A percentile compares a stretch with the other conserved stretches of the same genome.
phyloP scores from a whole-genome alignment of 345 rosid genomes.

The Ricinus communis region DNA sequence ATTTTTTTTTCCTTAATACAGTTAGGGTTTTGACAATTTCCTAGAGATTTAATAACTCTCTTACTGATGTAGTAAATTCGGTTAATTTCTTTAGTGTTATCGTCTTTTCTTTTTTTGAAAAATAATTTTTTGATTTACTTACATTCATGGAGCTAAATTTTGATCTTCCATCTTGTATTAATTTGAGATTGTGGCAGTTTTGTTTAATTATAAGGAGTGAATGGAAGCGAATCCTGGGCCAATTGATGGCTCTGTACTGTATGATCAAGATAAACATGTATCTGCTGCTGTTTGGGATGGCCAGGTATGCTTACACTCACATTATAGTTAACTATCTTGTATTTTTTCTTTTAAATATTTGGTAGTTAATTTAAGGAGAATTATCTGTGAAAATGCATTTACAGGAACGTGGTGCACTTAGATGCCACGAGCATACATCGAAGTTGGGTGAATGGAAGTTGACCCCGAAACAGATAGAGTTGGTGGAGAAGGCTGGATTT shows the following conservation, averaged over 20 bases:
- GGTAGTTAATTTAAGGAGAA: not conserved
- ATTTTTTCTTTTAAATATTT: not conserved
- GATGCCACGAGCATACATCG: constrained; percentile 97
- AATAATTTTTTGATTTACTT: too few relatives aligned
- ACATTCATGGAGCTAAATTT: constrained; percentile 2
- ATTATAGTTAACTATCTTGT: too few relatives aligned
- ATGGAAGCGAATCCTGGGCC: constrained; percentile 85
- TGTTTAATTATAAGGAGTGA: not conserved
- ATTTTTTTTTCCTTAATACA: too few relatives aligned
- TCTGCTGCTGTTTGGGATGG: constrained; percentile 39
- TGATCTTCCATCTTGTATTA: too few relatives aligned
- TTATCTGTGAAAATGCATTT: not conserved
- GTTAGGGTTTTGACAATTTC: too few relatives aligned
- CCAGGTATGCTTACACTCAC: constrained; percentile 20
- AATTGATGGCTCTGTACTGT: constrained; percentile 43
- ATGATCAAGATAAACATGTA: constrained; percentile 34
- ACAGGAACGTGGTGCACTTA: constrained; percentile 94
- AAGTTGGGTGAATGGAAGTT: constrained; percentile 92
- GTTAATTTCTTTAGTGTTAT: too few relatives aligned
- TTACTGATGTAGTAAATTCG: too few relatives aligned
- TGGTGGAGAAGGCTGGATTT: constrained; percentile 89
- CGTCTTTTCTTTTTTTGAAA: too few relatives aligned
- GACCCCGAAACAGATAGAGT: constrained; percentile 60
- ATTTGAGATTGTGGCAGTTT: constrained; percentile 7
- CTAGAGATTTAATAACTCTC: too few relatives aligned